phyloP scores from a whole-genome alignment of 2,329 filamentous ascomycete genomes.

The Fusarium duplospermum region DNA sequence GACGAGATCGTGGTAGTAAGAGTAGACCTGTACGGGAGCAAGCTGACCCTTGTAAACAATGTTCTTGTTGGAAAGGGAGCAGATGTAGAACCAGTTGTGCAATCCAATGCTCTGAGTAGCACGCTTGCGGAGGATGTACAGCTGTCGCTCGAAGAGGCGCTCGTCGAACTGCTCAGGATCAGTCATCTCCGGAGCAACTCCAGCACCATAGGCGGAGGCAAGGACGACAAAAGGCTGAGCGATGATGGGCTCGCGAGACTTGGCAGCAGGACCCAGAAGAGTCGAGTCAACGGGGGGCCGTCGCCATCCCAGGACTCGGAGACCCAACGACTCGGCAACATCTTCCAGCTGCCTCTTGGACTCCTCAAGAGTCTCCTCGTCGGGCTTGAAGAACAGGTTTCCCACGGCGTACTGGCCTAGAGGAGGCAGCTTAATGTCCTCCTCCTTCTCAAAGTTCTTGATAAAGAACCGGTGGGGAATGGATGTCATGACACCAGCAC shows the following conservation, averaged over 20 bases:
- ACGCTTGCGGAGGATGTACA: constrained; percentile 94
- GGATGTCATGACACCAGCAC: constrained; percentile 99
- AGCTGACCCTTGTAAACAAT: constrained; percentile 99
- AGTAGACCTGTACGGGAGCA: constrained; percentile 93
- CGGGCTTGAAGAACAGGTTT: constrained; percentile 98
- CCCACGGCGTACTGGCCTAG: constrained; percentile 95
- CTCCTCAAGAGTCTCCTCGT: constrained; percentile 88
- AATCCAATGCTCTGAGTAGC: constrained; percentile 94
- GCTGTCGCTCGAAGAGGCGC: constrained; percentile 87
- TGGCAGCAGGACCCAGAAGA: constrained; percentile 90
- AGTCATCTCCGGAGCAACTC: constrained; percentile 80
- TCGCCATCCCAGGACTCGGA: constrained; percentile 96
- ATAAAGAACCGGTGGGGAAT: constrained; percentile 98
- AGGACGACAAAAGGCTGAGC: constrained; percentile 95
- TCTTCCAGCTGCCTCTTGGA: constrained; percentile 95
- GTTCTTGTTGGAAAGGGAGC: constrained; percentile 96
- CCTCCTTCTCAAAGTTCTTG: constrained; percentile 96
- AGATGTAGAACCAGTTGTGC: constrained; percentile 99
- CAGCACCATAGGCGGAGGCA: constrained; percentile 84
- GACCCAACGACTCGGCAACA: constrained; percentile 85
- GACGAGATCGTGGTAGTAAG: constrained; percentile 97
- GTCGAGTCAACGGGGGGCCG: constrained; percentile 94
- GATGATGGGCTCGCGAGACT: constrained; percentile 94
- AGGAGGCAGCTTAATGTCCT: constrained; percentile 86
- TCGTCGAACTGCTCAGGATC: constrained; percentile 87